phyloP scores from a whole-genome alignment of 2,329 filamentous ascomycete species.

The Exophiala viscosa region DNA sequence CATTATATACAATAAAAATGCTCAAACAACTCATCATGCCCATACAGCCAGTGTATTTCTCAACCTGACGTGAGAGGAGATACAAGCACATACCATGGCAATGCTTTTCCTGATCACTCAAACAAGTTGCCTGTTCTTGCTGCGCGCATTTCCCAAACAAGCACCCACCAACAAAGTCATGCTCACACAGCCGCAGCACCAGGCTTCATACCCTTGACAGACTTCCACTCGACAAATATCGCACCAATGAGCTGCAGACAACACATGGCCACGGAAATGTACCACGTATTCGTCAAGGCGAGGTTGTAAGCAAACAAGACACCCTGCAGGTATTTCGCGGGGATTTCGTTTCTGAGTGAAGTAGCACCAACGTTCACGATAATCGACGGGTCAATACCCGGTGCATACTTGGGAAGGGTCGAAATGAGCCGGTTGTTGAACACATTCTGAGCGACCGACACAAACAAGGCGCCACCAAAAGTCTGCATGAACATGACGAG shows the following conservation, averaged over 20 bases:
- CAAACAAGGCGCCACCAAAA: constrained; percentile 48
- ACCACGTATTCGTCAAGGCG: constrained; percentile 38
- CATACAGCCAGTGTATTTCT: background rate
- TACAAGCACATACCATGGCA: background rate
- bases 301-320: constrained; percentile 38
- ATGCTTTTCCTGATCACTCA: background rate
- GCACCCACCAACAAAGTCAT: background rate
- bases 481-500: constrained; percentile 41
- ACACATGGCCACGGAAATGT: constrained; percentile 38
- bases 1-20: background rate
- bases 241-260: constrained; percentile 35
- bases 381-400: constrained; percentile 29
- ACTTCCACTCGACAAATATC: constrained; percentile 40
- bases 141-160: background rate
- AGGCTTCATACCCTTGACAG: constrained; percentile 35
- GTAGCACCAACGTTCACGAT: constrained; percentile 39
- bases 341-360: constrained; percentile 33
- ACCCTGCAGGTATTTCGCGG: constrained; percentile 27
- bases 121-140: background rate
- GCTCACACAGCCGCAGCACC: constrained; percentile 21
- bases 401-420: constrained; percentile 37
- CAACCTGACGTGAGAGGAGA: background rate
- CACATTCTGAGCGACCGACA: constrained; percentile 51
- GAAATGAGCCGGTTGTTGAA: constrained; percentile 50
- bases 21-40: background rate